A percentile compares a stretch with the other conserved stretches of the same genome.
phyloP scores from a whole-genome alignment of 2,329 filamentous ascomycete genomes.

The Myriosclerotinia curreyana region DNA sequence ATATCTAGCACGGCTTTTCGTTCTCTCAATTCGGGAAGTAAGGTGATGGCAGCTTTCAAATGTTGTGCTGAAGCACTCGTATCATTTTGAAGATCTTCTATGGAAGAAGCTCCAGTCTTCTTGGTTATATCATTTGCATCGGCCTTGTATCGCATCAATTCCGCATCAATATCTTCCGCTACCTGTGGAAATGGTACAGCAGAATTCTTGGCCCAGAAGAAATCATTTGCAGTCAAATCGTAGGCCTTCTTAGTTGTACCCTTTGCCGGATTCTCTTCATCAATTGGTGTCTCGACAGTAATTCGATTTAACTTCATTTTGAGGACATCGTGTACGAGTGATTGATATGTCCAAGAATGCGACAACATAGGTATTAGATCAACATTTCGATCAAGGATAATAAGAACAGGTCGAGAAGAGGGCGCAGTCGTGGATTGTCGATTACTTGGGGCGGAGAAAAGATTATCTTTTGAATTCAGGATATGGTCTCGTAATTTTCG shows the following conservation, averaged over 20 bases:
- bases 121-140: constrained; percentile 92
- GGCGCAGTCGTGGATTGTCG: constrained; percentile 60
- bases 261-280: constrained; percentile 72
- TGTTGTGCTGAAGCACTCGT: constrained; percentile 87
- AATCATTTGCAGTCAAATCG: constrained; percentile 84
- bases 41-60: constrained; percentile 89
- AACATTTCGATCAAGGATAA: constrained; percentile 92
- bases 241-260: constrained; percentile 83
- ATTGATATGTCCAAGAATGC: constrained; percentile 89
- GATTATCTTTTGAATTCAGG: constrained; percentile 94
- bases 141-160: constrained; percentile 91
- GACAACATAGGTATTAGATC: constrained; percentile 98
- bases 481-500: constrained; percentile 95
- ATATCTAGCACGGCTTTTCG: constrained; percentile 92
- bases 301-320: constrained; percentile 88
- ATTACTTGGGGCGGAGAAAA: constrained; percentile 67
- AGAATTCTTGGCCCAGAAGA: constrained; percentile 95
- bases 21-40: constrained; percentile 87
- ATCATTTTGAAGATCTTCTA: constrained; percentile 91
- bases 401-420: constrained; percentile 78
- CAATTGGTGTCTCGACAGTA: constrained; percentile 78
- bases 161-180: constrained; percentile 91
- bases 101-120: constrained; percentile 87
- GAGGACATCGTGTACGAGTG: constrained; percentile 73
- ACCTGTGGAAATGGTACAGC: constrained; percentile 90